Evolutionary conservation across 257 asterid species (phyloP).

Genomic region (Plantago ovata): DNA sequence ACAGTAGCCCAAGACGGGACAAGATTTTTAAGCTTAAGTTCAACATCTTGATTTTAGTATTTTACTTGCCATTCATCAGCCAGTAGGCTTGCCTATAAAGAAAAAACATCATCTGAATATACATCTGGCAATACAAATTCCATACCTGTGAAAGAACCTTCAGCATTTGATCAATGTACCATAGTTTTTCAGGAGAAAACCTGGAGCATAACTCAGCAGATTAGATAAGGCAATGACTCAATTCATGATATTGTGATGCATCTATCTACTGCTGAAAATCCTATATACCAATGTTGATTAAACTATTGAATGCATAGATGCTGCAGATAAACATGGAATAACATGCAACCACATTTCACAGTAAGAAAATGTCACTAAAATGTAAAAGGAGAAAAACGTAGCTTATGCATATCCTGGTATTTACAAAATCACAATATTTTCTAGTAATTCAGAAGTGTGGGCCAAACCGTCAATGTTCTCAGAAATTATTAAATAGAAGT

Average conservation of each 20-base stretch:
- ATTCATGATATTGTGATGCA: not conserved
- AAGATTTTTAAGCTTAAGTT: constrained; percentile 13
- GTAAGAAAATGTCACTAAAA: too few relatives aligned
- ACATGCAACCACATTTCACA: too few relatives aligned
- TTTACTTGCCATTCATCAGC: constrained; percentile 16
- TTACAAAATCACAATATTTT: not conserved
- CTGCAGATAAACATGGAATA: constrained; percentile 14
- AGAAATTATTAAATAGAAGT: not conserved
- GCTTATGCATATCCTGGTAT: not conserved
- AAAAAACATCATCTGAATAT: not conserved
- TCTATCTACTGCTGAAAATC: too few relatives aligned
- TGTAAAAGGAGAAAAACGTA: too few relatives aligned
- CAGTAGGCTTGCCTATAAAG: constrained; percentile 9
- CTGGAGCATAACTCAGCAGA: constrained; percentile 47
- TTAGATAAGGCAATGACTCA: constrained; percentile 21
- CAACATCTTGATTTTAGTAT: constrained; percentile 17
- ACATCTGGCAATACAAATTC: constrained; percentile 15
- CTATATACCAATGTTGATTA: too few relatives aligned
- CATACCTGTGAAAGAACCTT: constrained; percentile 90
- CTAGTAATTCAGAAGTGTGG: too few relatives aligned
- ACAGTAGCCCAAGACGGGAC: constrained; percentile 9
- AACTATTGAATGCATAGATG: too few relatives aligned
- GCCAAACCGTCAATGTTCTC: not conserved
- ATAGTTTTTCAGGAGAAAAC: constrained; percentile 84
- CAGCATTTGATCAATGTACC: constrained; percentile 97